These are phyloP conservation scores for Candida schatavii DNA, from an alignment of 805 yeast genomes.

Conservation along the genomic window DNA sequence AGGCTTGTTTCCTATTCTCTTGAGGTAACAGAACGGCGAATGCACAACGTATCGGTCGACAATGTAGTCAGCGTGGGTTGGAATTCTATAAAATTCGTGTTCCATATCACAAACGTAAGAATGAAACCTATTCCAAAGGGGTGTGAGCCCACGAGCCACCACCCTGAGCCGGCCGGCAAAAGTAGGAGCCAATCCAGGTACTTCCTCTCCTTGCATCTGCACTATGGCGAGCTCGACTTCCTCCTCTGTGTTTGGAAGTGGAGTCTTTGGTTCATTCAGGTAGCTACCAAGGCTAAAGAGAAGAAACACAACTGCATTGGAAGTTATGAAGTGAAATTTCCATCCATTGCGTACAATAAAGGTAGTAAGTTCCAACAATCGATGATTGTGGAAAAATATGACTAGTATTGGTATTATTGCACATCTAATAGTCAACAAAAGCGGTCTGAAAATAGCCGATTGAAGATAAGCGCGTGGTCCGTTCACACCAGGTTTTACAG, in stretches of 20 bases:
- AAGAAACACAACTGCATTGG: neutral
- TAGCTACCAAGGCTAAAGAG: neutral
- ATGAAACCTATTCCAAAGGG: neutral
- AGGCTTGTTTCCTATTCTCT: conserved; percentile 14
- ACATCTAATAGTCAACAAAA: too few species aligned
- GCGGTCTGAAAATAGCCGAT: too few species aligned
- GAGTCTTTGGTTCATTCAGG: neutral
- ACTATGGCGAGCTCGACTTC: neutral
- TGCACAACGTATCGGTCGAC: conserved; percentile 38
- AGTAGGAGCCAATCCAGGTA: neutral
- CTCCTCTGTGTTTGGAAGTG: neutral
- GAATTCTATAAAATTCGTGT: neutral
- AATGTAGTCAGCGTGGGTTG: conserved; percentile 27
- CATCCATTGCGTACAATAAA: neutral
- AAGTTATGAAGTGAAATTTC: neutral
- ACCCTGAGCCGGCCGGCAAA: neutral
- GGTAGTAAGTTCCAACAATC: neutral
- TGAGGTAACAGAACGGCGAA: conserved; percentile 27
- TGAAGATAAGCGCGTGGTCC: too few species aligned
- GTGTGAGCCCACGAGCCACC: neutral
- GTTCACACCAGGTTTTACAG: too few species aligned
- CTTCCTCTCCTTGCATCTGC: too few species aligned
- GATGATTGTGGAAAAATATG: neutral
- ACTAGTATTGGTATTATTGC: neutral
- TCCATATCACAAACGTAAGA: neutral